A percentile compares a stretch with the other conserved stretches of the same genome.
phyloP scores from a whole-genome alignment of 768 basidiomycete genomes.

The Amyloporia xantha region DNA sequence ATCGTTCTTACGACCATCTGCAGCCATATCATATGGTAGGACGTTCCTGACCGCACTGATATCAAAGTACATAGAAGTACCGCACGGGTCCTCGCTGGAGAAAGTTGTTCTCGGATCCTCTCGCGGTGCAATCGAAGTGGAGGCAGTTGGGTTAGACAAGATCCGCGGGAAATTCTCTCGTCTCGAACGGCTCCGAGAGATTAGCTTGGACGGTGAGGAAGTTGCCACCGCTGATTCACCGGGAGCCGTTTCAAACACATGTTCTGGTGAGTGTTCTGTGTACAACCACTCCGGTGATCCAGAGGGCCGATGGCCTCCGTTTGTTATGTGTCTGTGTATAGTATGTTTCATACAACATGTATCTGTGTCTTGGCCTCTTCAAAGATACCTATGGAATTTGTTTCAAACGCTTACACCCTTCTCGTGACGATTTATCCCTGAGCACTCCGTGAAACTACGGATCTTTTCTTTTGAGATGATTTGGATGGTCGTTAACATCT shows the following conservation, averaged over 20 bases:
- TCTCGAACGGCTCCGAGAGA: slow-evolving; percentile 63
- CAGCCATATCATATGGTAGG: slow-evolving; percentile 49
- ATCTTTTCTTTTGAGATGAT: too few relatives aligned
- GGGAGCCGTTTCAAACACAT: slow-evolving; percentile 48
- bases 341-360: not conserved
- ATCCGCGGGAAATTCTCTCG: slow-evolving; percentile 64
- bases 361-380: too few relatives aligned
- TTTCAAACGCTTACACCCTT: too few relatives aligned
- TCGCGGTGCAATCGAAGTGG: slow-evolving; percentile 74
- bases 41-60: slow-evolving; percentile 72
- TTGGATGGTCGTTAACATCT: too few relatives aligned
- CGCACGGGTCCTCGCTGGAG: slow-evolving; percentile 50
- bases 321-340: not conserved
- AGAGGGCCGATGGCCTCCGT: too few relatives aligned
- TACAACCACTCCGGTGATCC: too few relatives aligned
- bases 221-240: slow-evolving; percentile 47
- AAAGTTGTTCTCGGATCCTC: slow-evolving; percentile 75
- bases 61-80: slow-evolving; percentile 69
- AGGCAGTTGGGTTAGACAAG: slow-evolving; percentile 78
- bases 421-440: too few relatives aligned
- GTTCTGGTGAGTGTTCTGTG: slow-evolving; percentile 56
- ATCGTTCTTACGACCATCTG: slow-evolving; percentile 75
- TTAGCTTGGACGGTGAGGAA: slow-evolving; percentile 68
- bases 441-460: too few relatives aligned
- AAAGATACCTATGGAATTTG: too few relatives aligned